These are phyloP conservation scores for Fulvia fulva DNA, from an alignment of 2,329 filamentous ascomycete species.

Conservation along the genomic window DNA sequence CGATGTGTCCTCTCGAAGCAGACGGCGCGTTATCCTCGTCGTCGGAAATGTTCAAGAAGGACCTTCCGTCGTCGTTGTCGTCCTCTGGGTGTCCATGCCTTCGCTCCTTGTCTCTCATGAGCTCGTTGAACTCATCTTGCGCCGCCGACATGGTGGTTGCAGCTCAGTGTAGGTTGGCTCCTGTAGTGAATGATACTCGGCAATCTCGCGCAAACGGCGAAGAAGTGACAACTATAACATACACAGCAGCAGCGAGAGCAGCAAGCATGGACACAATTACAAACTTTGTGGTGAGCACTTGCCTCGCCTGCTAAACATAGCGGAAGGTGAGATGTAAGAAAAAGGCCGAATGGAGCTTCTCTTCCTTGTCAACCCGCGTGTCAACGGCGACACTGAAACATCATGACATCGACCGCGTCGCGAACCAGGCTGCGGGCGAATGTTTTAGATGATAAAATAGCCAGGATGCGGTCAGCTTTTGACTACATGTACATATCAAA, in stretches of 20 bases:
- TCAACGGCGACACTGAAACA: conserved; percentile 11
- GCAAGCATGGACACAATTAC: not conserved
- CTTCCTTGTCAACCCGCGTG: not conserved
- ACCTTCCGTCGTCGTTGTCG: conserved; percentile 40
- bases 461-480: not conserved
- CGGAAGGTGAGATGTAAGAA: not conserved
- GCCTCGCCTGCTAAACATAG: conserved; percentile 3
- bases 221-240: conserved; percentile 5
- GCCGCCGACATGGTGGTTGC: conserved; percentile 43
- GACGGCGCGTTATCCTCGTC: conserved; percentile 45
- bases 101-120: conserved; percentile 46
- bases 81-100: conserved; percentile 48
- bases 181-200: not conserved
- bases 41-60: conserved; percentile 42
- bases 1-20: conserved; percentile 51
- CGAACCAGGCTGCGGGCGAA: not conserved
- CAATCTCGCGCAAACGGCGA: not conserved
- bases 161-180: conserved; percentile 9
- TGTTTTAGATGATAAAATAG: conserved; percentile 16
- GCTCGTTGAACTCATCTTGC: conserved; percentile 51
- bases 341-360: conserved; percentile 9
- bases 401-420: not conserved
- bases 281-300: conserved; percentile 8
- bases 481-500: not conserved
- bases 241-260: not conserved